phyloP scores from a whole-genome alignment of 176 grass and related monocot species.

The Hyparrhenia diplandra region DNA sequence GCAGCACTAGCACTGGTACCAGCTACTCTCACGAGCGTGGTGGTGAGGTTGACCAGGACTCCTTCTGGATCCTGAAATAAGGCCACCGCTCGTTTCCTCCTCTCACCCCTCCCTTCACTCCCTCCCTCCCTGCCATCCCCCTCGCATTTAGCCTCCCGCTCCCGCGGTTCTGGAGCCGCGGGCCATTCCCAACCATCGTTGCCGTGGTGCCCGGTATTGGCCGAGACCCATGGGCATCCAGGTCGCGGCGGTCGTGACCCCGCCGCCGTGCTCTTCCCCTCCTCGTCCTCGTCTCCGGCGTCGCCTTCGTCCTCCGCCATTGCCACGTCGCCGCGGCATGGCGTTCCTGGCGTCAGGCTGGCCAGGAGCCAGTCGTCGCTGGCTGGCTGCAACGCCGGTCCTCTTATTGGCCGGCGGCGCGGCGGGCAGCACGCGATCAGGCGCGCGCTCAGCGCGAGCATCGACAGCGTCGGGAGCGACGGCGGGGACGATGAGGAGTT shows the following conservation, averaged over 20 bases:
- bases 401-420: background rate
- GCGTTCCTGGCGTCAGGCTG: constrained; percentile 34
- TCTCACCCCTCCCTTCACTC: background rate
- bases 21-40: constrained; percentile 36
- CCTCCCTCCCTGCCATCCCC: background rate
- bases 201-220: constrained; percentile 35
- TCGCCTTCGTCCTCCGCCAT: constrained; percentile 41
- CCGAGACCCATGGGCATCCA: constrained; percentile 42
- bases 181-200: constrained; percentile 45
- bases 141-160: constrained; percentile 31
- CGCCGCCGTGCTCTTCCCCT: constrained; percentile 20
- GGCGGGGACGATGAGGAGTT: constrained; percentile 55
- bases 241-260: constrained; percentile 21
- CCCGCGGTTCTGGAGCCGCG: constrained; percentile 30
- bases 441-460: constrained; percentile 46
- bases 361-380: constrained; percentile 45
- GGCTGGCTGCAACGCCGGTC: constrained; percentile 8
- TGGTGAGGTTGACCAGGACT: constrained; percentile 37
- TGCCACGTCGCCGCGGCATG: constrained; percentile 24
- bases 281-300: constrained; percentile 4
- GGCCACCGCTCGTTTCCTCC: constrained; percentile 43
- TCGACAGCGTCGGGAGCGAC: constrained; percentile 39
- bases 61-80: constrained; percentile 47
- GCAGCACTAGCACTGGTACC: background rate
- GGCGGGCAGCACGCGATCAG: constrained; percentile 16